These are phyloP conservation scores for Rhizophora apiculata DNA, from an alignment of 345 rosid species.

Conservation along the genomic window DNA sequence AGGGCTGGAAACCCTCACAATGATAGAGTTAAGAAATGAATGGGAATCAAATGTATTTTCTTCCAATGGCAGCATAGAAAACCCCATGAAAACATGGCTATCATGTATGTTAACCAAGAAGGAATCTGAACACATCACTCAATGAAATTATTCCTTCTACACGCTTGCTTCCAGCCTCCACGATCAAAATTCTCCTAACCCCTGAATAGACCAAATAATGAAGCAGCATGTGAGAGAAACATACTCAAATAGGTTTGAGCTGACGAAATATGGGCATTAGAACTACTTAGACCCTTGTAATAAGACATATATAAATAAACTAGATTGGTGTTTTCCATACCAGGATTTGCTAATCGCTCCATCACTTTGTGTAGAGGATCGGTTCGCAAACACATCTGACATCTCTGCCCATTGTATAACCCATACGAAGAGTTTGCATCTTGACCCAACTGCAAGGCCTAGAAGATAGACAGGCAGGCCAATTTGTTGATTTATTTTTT, in stretches of 20 bases:
- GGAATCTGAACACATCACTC: slow-evolving; percentile 64
- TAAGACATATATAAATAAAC: background rate
- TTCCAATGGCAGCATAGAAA: slow-evolving; percentile 12
- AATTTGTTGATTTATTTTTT: background rate
- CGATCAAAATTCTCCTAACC: slow-evolving; percentile 66
- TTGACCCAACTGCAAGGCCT: slow-evolving; percentile 83
- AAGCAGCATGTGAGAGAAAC: background rate
- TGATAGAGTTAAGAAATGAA: slow-evolving; percentile 16
- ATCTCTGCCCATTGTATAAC: slow-evolving; percentile 57
- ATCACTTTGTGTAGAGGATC: slow-evolving; percentile 77
- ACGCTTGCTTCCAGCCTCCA: slow-evolving; percentile 86
- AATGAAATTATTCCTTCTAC: slow-evolving; percentile 77
- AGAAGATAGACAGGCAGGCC: background rate
- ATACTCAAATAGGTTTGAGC: background rate
- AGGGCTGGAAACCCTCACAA: slow-evolving; percentile 24
- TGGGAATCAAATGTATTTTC: slow-evolving; percentile 17
- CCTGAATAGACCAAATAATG: slow-evolving; percentile 33
- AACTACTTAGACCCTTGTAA: too few species aligned
- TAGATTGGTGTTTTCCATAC: slow-evolving; percentile 23
- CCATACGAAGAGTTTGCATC: slow-evolving; percentile 54
- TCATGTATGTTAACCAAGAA: slow-evolving; percentile 38
- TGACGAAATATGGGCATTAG: background rate
- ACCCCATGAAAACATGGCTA: slow-evolving; percentile 8
- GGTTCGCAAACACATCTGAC: slow-evolving; percentile 81
- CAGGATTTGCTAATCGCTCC: slow-evolving; percentile 75